A percentile compares a stretch with the other conserved stretches of the same genome.
These are phyloP conservation scores for Hyparrhenia diplandra DNA, from an alignment of 176 grass and related monocot species.

Conservation along the genomic window DNA sequence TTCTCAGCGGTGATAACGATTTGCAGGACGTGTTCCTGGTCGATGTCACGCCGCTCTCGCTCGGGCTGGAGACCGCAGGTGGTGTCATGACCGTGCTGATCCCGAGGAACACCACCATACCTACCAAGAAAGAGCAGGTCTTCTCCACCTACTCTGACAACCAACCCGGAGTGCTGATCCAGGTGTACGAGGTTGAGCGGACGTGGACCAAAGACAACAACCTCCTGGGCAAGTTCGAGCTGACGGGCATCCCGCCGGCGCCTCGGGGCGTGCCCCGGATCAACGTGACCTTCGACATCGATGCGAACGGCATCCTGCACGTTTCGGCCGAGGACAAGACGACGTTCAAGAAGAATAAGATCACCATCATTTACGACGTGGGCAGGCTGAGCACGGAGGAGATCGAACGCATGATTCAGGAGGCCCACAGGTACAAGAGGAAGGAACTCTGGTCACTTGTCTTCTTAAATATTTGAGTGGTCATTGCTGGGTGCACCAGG, in stretches of 20 bases:
- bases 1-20: constrained; percentile 11
- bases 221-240: constrained; percentile 31
- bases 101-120: constrained; percentile 45
- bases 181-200: constrained; percentile 48
- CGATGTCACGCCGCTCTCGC: constrained; percentile 42
- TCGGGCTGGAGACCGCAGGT: neutral
- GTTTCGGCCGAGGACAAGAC: constrained; percentile 43
- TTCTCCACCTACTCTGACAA: constrained; percentile 30
- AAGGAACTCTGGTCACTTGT: too few relatives aligned
- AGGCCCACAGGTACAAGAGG: neutral
- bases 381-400: constrained; percentile 47
- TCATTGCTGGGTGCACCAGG: too few relatives aligned
- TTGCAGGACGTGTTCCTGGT: constrained; percentile 22
- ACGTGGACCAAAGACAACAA: too few relatives aligned
- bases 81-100: constrained; percentile 32
- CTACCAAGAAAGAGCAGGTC: constrained; percentile 5
- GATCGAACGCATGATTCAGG: constrained; percentile 41
- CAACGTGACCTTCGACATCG: constrained; percentile 43
- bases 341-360: constrained; percentile 30
- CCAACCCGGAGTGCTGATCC: neutral
- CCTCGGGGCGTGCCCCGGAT: constrained; percentile 24
- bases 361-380: constrained; percentile 36
- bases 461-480: too few relatives aligned
- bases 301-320: constrained; percentile 24
- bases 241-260: constrained; percentile 29